Evolutionary conservation across 1,284 basidiomycete species (phyloP).

Genomic region (Pascua sp.): DNA sequence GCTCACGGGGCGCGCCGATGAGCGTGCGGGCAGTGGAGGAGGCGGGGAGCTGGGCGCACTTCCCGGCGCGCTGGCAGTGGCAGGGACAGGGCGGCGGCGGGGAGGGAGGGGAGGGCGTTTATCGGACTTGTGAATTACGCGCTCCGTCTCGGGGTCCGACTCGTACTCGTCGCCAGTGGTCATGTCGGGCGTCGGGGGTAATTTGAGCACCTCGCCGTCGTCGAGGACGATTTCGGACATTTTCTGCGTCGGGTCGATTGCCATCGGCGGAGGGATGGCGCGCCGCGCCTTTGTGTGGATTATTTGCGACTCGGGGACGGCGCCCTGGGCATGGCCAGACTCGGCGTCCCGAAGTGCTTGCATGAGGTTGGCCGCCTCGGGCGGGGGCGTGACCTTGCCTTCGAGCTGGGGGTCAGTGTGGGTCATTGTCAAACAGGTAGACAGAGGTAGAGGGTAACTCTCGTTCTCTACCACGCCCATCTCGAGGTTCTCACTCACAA

Average conservation of each 20-base stretch:
- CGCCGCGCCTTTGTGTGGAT: slow-evolving; percentile 33
- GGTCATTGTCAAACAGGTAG: not conserved
- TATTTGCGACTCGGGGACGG: too few species aligned
- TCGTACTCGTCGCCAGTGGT: slow-evolving; percentile 43
- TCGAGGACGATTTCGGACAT: slow-evolving; percentile 19
- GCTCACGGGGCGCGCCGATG: too few species aligned
- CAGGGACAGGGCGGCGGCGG: slow-evolving; percentile 5
- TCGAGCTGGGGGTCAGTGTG: slow-evolving; percentile 29
- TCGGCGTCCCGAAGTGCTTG: slow-evolving; percentile 54
- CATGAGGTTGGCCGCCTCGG: slow-evolving; percentile 49
- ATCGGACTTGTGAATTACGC: slow-evolving; percentile 19
- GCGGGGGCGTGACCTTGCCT: slow-evolving; percentile 51
- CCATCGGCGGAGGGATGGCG: slow-evolving; percentile 30
- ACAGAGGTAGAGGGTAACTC: too few species aligned
- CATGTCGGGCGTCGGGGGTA: slow-evolving; percentile 51
- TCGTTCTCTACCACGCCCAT: not conserved
- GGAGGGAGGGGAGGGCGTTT: slow-evolving; percentile 31
- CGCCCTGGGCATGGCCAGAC: slow-evolving; percentile 52
- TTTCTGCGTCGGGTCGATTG: slow-evolving; percentile 20
- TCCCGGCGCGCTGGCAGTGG: not conserved
- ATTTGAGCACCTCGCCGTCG: slow-evolving; percentile 50
- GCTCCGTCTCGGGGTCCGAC: slow-evolving; percentile 40
- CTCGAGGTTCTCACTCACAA: slow-evolving; percentile 37
- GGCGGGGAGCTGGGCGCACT: too few species aligned
- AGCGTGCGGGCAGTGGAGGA: too few species aligned